Percentiles rank a stretch among this genome's conserved stretches.
Conservation (phyloP, 2,329 filamentous ascomycete species). For the Chaetoscypha palmicola region DNA sequence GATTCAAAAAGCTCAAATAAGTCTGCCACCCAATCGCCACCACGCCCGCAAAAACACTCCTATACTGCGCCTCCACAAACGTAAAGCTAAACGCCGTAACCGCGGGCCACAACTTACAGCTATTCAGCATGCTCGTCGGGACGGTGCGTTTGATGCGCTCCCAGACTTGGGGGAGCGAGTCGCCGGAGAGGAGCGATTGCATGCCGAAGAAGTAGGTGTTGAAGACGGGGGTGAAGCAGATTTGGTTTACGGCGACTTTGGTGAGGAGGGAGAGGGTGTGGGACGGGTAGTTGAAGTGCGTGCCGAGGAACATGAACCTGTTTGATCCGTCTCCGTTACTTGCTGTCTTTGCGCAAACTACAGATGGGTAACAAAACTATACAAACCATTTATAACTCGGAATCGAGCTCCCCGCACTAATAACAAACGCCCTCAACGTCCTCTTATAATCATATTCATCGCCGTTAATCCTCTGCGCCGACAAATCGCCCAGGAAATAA, state of each 20-base stretch:
- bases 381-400: constrained; percentile 72
- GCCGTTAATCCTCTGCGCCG: constrained; percentile 61
- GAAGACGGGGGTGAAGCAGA: constrained; percentile 74
- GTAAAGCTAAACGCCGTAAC: constrained; percentile 82
- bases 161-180: constrained; percentile 53
- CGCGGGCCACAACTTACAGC: constrained; percentile 80
- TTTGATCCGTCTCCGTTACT: not conserved
- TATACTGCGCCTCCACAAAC: constrained; percentile 72
- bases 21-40: constrained; percentile 90
- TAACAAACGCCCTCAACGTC: constrained; percentile 64
- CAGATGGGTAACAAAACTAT: not conserved
- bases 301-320: constrained; percentile 73
- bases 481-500: constrained; percentile 70
- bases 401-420: constrained; percentile 67
- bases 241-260: constrained; percentile 77
- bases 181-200: constrained; percentile 68
- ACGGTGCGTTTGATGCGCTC: constrained; percentile 70
- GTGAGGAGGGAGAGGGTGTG: constrained; percentile 61
- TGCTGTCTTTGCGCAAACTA: constrained; percentile 1
- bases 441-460: constrained; percentile 61
- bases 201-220: constrained; percentile 77
- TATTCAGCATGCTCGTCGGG: constrained; percentile 68
- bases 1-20: constrained; percentile 76
- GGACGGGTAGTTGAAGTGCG: constrained; percentile 77
- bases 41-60: constrained; percentile 71